phyloP scores from a whole-genome alignment of 2,329 filamentous ascomycete genomes.

The Elsinoe arachidis region DNA sequence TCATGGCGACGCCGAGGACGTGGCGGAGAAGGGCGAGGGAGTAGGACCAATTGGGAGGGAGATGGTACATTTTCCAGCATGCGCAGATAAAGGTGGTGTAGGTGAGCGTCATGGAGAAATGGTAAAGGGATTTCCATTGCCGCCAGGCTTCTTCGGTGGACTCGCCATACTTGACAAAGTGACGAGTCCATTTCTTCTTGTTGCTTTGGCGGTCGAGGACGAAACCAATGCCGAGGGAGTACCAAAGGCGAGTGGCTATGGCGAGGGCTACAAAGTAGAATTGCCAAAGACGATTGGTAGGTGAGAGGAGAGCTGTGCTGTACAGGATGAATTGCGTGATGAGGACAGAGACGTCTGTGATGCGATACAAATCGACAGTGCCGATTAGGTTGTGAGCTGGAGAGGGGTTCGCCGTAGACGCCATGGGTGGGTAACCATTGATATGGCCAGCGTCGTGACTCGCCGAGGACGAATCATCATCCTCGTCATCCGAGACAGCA shows the following conservation, averaged over 20 bases:
- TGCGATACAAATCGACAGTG: conserved; percentile 82
- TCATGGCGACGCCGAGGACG: conserved; percentile 69
- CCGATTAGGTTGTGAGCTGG: conserved; percentile 79
- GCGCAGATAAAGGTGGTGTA: conserved; percentile 83
- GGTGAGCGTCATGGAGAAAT: conserved; percentile 84
- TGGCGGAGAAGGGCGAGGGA: conserved; percentile 81
- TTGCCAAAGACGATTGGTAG: conserved; percentile 66
- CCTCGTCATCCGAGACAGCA: conserved; percentile 29
- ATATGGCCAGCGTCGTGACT: conserved; percentile 31
- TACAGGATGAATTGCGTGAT: conserved; percentile 69
- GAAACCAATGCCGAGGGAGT: conserved; percentile 75
- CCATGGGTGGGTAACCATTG: conserved; percentile 30
- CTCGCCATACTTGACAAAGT: conserved; percentile 96
- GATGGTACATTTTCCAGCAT: conserved; percentile 90
- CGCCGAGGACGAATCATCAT: conserved; percentile 33
- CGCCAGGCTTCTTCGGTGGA: conserved; percentile 85
- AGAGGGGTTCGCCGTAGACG: conserved; percentile 46
- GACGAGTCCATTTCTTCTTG: conserved; percentile 88
- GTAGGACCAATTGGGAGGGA: conserved; percentile 79
- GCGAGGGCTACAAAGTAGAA: conserved; percentile 75
- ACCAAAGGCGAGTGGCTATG: conserved; percentile 80
- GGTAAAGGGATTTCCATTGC: conserved; percentile 95
- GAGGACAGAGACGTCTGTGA: conserved; percentile 72
- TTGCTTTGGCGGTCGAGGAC: conserved; percentile 80
- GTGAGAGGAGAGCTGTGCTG: conserved; percentile 64